Base-by-base conservation (phyloP, 2,329 filamentous ascomycete species). In the Xylariaceae sp. region DNA sequence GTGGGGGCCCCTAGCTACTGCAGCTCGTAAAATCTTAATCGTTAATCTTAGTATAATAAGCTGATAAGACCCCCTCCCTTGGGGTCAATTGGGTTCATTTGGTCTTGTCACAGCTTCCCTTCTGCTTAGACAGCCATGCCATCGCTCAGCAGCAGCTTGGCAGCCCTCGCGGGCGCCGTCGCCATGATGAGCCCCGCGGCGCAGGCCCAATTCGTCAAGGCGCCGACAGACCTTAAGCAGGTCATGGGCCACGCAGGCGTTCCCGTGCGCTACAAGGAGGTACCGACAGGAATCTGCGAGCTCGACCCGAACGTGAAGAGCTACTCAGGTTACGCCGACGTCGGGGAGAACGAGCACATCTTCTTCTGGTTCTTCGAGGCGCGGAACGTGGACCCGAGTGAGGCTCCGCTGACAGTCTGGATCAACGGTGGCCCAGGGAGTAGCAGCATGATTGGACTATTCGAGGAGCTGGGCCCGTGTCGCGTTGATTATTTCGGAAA, bases 361-460 rank as follows among this genome's bases (percentile, higher is more conserved):
- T 72, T 72, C 60, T 65, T 67, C 55, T 75, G 72, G 71, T 75
- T 75, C 58, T 76, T 77, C 54, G 74, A 76, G 49, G 68, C 74
- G 6, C 65, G 74, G 40, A 65, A 70, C 29, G 45, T 56, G 14
- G 64, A 75, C 44, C 71, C 74, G 4, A 53, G 61, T 4, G 62
- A 67, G 5, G 73, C 73, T 17, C 72, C 72, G 0, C 56, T 76
- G 34, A 77, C 74, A 0, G 58, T 76, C 3, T 79, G 75, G 75
- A 62, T 78, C 41, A 77, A 77, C 45, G 75, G 75, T 17, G 75
- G 74, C 0, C 74, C 74, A 0, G 77, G 78, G 1, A 69, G 65
- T 14, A 71, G 74, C 48, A 76, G 71, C 8, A 64, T 81, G 57
- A 75, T 80, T 47, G 76, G 77, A 1, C 57, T 82, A 3, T 80